These are phyloP conservation scores for Alternaria panax DNA, from an alignment of 2,329 filamentous ascomycete genomes.

Conservation along the genomic window DNA sequence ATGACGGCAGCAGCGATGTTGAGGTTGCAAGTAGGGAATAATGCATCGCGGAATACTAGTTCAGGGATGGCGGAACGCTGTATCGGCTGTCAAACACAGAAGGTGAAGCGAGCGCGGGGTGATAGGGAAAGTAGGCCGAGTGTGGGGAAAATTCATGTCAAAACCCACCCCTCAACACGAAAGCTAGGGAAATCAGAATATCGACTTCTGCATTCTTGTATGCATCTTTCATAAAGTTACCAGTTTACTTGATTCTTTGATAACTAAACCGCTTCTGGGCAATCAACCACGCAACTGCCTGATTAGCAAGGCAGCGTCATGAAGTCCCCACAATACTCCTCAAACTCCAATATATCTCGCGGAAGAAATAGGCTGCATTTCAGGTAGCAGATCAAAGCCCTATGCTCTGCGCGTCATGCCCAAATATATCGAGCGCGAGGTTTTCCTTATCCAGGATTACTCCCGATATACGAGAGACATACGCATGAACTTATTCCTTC, in stretches of 20 bases:
- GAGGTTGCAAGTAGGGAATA: conserved; percentile 11
- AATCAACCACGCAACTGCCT: neutral
- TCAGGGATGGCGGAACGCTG: conserved; percentile 13
- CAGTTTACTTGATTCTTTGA: neutral
- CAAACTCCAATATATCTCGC: conserved; percentile 4
- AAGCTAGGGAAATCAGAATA: neutral
- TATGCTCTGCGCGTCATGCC: neutral
- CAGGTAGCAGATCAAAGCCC: neutral
- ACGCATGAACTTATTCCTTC: neutral
- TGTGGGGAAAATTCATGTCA: conserved; percentile 10
- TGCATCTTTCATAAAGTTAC: neutral
- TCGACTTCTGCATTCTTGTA: neutral
- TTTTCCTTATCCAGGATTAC: conserved; percentile 5
- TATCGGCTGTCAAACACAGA: conserved; percentile 8
- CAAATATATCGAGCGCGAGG: neutral
- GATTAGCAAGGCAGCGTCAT: neutral
- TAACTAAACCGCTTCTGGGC: neutral
- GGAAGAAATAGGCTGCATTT: conserved; percentile 7
- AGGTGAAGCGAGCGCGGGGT: conserved; percentile 22
- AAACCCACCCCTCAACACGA: neutral
- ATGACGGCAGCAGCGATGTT: conserved; percentile 11
- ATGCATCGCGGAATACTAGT: conserved; percentile 15
- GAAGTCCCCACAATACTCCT: neutral
- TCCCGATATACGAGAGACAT: neutral
- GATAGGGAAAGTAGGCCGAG: conserved; percentile 16